Evolutionary conservation across 169 alveolate species (phyloP).

Genomic region (Theileria equi): DNA sequence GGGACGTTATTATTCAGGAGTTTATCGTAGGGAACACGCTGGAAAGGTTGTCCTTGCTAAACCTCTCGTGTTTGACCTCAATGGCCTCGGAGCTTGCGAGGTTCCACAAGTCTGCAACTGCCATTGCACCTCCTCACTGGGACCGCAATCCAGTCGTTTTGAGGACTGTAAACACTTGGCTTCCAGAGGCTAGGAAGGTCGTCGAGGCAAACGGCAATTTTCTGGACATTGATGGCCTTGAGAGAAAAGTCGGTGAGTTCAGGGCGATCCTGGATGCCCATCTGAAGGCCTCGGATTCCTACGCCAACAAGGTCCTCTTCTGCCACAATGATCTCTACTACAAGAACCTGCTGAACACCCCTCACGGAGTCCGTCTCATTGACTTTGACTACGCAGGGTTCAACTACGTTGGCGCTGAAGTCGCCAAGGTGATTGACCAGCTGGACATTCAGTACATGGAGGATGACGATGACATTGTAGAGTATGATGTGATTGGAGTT

Average conservation of each 20-base stretch:
- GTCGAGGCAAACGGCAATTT: neutral
- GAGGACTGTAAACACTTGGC: constrained; percentile 41
- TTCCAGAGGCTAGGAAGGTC: neutral
- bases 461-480: constrained; percentile 18
- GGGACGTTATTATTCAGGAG: constrained; percentile 76
- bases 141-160: constrained; percentile 61
- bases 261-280: constrained; percentile 6
- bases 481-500: constrained; percentile 28
- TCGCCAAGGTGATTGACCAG: constrained; percentile 71
- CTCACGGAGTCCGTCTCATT: constrained; percentile 65
- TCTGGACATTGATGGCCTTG: neutral
- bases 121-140: constrained; percentile 53
- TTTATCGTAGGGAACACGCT: constrained; percentile 75
- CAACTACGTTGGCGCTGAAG: constrained; percentile 73
- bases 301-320: constrained; percentile 67
- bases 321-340: constrained; percentile 78
- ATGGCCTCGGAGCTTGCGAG: constrained; percentile 55
- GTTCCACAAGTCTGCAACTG: constrained; percentile 5
- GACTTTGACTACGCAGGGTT: constrained; percentile 77
- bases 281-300: constrained; percentile 34
- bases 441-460: constrained; percentile 67
- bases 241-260: neutral
- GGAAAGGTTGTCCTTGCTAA: constrained; percentile 59
- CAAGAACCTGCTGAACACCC: constrained; percentile 60
- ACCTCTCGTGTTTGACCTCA: constrained; percentile 61